Conservation (phyloP, 108 stramenopile species). For the Nitzschia putrida region DNA sequence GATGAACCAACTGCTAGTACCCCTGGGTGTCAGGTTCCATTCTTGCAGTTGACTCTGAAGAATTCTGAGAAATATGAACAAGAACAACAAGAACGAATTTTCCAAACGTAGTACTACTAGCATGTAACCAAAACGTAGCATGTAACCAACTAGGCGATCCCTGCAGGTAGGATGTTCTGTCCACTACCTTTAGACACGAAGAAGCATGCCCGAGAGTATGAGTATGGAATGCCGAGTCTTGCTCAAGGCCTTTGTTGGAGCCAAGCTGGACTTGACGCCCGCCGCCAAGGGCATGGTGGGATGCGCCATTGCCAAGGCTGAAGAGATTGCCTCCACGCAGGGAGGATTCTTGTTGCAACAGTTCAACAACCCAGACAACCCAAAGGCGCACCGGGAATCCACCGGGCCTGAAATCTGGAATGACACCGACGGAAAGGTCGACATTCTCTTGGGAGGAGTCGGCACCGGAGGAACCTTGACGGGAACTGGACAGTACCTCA, state of each 20-base stretch:
- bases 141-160: too few relatives aligned
- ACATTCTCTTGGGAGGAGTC: conserved; percentile 67
- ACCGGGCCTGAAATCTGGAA: conserved; percentile 85
- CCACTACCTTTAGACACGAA: too few relatives aligned
- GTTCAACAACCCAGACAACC: conserved; percentile 78
- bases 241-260: conserved; percentile 60
- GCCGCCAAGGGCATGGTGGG: conserved; percentile 68
- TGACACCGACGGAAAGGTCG: conserved; percentile 57
- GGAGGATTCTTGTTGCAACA: conserved; percentile 71
- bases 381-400: conserved; percentile 70
- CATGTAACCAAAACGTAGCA: too few relatives aligned
- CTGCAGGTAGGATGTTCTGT: too few relatives aligned
- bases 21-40: too few relatives aligned
- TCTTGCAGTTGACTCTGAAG: too few relatives aligned
- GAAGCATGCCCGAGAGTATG: conserved; percentile 93
- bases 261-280: conserved; percentile 69
- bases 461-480: conserved; percentile 73
- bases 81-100: too few relatives aligned
- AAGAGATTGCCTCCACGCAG: conserved; percentile 52
- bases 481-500: too few relatives aligned
- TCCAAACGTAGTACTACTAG: too few relatives aligned
- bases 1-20: too few relatives aligned
- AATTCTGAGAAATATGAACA: too few relatives aligned
- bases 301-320: conserved; percentile 77
- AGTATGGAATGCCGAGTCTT: conserved; percentile 68